Conservation (phyloP, 23 red algal genomes). For the Cyanidioschyzon merolae region DNA sequence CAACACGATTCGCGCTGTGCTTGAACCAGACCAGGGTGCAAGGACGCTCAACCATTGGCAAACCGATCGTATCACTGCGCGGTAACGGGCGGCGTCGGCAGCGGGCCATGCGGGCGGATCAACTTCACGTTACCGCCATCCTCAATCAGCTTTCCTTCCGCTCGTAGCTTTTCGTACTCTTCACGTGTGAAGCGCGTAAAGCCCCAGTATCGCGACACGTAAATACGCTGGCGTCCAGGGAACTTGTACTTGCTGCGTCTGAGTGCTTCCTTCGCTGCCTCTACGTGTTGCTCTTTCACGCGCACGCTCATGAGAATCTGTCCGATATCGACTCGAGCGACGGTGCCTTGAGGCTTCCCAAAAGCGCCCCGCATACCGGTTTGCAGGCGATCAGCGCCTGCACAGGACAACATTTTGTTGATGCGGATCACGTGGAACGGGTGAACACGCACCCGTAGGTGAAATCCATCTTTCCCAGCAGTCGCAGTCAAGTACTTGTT, state of each 20-base stretch:
- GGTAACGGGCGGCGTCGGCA: background rate
- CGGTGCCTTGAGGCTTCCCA: constrained; percentile 93
- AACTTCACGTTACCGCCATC: constrained; percentile 81
- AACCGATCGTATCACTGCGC: background rate
- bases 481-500: constrained; percentile 93
- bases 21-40: no score
- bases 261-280: constrained; percentile 63
- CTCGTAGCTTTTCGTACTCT: constrained; percentile 70
- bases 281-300: constrained; percentile 66
- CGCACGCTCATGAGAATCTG: constrained; percentile 78
- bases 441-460: constrained; percentile 86
- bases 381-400: constrained; percentile 94
- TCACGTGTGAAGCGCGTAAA: constrained; percentile 88
- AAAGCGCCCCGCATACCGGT: constrained; percentile 99
- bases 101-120: constrained; percentile 46
- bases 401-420: constrained; percentile 99
- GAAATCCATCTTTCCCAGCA: constrained; percentile 86
- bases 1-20: no score
- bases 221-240: constrained; percentile 89
- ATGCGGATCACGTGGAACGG: constrained; percentile 98
- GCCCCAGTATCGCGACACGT: constrained; percentile 80
- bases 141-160: constrained; percentile 60
- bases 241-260: constrained; percentile 99
- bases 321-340: constrained; percentile 95
- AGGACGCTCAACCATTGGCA: no score